Conservation (phyloP, 2,329 filamentous ascomycete species). For the Penicillium brevicompactum region DNA sequence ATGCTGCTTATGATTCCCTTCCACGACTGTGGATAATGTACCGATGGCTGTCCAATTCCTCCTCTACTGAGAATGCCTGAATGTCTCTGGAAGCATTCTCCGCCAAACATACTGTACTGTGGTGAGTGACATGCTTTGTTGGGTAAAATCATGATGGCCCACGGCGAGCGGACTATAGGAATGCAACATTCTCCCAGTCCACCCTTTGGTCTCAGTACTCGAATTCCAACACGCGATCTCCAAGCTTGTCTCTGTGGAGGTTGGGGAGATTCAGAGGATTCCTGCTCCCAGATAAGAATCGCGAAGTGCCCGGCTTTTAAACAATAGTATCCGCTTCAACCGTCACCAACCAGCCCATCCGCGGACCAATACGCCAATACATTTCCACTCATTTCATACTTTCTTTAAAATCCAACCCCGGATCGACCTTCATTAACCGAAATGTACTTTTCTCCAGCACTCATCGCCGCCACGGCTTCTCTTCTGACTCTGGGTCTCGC, state of each 20-base stretch:
- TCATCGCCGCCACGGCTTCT: constrained; percentile 49
- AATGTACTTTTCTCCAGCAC: constrained; percentile 55
- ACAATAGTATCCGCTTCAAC: constrained; percentile 6
- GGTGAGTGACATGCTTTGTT: constrained; percentile 1
- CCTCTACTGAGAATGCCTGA: neutral
- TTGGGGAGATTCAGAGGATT: constrained; percentile 1
- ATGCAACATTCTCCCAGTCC: constrained; percentile 25
- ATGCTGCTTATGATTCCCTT: neutral
- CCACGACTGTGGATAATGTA: too few relatives aligned
- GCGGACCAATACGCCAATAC: neutral
- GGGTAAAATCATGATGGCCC: constrained; percentile 9
- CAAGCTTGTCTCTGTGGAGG: constrained; percentile 11
- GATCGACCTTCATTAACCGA: constrained; percentile 21
- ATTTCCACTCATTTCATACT: constrained; percentile 7
- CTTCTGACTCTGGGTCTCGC: constrained; percentile 50
- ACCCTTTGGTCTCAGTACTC: constrained; percentile 11
- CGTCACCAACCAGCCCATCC: neutral
- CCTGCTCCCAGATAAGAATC: constrained; percentile 20
- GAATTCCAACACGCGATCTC: constrained; percentile 15
- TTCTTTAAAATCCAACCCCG: constrained; percentile 12
- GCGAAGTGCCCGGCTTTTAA: constrained; percentile 10
- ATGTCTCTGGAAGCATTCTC: constrained; percentile 11
- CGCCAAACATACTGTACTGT: constrained; percentile 5
- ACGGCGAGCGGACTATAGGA: constrained; percentile 11
- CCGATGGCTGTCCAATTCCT: too few relatives aligned